Evolutionary conservation across 768 basidiomycete species (phyloP).

Genomic region (Suillus subluteus): DNA sequence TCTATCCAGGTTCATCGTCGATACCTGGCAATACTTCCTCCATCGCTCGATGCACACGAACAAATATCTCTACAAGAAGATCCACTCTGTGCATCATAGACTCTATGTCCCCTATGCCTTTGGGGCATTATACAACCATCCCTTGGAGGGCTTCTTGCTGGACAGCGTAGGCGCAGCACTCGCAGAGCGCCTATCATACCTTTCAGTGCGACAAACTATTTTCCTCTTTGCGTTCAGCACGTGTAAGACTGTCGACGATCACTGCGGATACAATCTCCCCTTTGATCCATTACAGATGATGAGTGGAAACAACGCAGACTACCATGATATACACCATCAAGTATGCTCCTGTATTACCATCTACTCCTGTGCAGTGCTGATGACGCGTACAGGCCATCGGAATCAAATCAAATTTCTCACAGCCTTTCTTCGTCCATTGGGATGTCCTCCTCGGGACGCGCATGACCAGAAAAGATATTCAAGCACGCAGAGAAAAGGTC

Average conservation of each 20-base stretch:
- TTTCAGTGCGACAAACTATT: slow-evolving; percentile 83
- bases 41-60: slow-evolving; percentile 92
- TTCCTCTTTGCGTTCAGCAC: slow-evolving; percentile 84
- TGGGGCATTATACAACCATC: slow-evolving; percentile 97
- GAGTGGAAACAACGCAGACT: slow-evolving; percentile 90
- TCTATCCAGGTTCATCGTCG: slow-evolving; percentile 77
- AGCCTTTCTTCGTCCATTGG: slow-evolving; percentile 95
- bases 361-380: neutral
- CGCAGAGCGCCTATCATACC: slow-evolving; percentile 67
- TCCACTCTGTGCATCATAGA: slow-evolving; percentile 94
- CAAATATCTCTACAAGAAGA: slow-evolving; percentile 86
- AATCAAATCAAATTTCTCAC: slow-evolving; percentile 91
- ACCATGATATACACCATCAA: slow-evolving; percentile 98
- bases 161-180: slow-evolving; percentile 82
- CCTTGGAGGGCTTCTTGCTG: slow-evolving; percentile 89
- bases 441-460: slow-evolving; percentile 81
- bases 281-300: slow-evolving; percentile 91
- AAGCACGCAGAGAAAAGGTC: slow-evolving; percentile 44
- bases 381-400: slow-evolving; percentile 49
- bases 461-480: slow-evolving; percentile 69
- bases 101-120: slow-evolving; percentile 97
- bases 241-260: slow-evolving; percentile 94
- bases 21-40: slow-evolving; percentile 98
- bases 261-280: slow-evolving; percentile 88
- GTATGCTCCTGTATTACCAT: slow-evolving; percentile 35